These are phyloP conservation scores for Ananas comosus DNA, from an alignment of 176 grass and related monocot genomes.

Conservation along the genomic window DNA sequence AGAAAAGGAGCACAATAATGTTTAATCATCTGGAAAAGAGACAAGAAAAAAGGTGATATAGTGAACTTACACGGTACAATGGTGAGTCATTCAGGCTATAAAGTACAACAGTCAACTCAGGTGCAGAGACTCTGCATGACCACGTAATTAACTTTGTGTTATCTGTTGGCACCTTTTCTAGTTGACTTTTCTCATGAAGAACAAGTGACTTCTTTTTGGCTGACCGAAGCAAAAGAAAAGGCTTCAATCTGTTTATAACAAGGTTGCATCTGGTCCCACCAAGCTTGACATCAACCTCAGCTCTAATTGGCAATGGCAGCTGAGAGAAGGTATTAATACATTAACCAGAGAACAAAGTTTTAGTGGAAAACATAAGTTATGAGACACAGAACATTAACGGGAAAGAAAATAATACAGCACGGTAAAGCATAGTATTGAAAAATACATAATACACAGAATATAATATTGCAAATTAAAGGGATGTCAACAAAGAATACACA, in stretches of 20 bases:
- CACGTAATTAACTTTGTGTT: constrained; percentile 42
- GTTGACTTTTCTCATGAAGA: constrained; percentile 53
- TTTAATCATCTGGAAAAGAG: neutral
- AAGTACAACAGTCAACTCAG: constrained; percentile 64
- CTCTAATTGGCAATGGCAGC: constrained; percentile 45
- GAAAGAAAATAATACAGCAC: no score
- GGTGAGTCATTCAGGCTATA: constrained; percentile 54
- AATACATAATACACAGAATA: neutral
- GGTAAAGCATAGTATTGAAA: no score
- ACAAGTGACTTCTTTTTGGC: constrained; percentile 67
- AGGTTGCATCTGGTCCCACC: constrained; percentile 59
- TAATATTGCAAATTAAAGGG: neutral
- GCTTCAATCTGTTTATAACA: constrained; percentile 74
- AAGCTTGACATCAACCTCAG: constrained; percentile 74
- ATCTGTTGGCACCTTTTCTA: constrained; percentile 37
- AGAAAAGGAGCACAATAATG: neutral
- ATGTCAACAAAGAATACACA: neutral
- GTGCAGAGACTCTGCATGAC: constrained; percentile 44
- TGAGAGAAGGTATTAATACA: constrained; percentile 28
- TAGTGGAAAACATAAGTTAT: neutral
- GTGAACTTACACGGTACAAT: constrained; percentile 66
- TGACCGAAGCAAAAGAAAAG: constrained; percentile 44
- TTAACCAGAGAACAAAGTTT: constrained; percentile 4
- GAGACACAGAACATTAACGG: no score
- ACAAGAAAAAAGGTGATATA: constrained; percentile 17